Conservation (phyloP, 2,329 filamentous ascomycete species). For the Trichoderma citrinoviride region DNA sequence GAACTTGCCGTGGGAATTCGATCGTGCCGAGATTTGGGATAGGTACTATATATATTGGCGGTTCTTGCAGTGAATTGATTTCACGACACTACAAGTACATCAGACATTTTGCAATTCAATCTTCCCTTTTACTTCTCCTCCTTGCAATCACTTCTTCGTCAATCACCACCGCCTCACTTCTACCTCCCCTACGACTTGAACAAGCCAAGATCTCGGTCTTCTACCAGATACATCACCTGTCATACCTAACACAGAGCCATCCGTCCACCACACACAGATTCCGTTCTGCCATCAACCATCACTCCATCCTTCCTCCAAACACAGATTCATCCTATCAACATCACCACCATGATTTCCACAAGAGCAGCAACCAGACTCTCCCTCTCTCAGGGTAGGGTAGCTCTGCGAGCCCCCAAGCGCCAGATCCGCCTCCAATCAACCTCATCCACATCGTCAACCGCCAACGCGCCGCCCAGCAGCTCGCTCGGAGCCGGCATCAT, state of each 20-base stretch:
- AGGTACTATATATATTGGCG: background rate
- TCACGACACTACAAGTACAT: too few relatives aligned
- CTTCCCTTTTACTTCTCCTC: too few relatives aligned
- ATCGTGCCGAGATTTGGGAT: too few relatives aligned
- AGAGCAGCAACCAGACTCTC: conserved; percentile 15
- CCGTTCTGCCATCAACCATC: background rate
- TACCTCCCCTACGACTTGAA: too few relatives aligned
- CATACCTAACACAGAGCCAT: too few relatives aligned
- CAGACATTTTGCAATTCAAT: too few relatives aligned
- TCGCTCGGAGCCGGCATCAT: conserved; percentile 41
- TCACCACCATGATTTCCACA: conserved; percentile 11
- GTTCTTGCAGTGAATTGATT: too few relatives aligned
- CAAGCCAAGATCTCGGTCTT: too few relatives aligned
- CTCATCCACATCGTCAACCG: conserved; percentile 4
- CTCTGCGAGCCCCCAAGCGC: conserved; percentile 8
- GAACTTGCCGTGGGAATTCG: too few relatives aligned
- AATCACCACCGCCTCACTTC: too few relatives aligned
- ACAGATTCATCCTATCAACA: background rate
- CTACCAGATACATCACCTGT: too few relatives aligned
- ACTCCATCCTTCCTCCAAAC: background rate
- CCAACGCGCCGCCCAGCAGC: conserved; percentile 2
- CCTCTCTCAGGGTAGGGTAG: conserved; percentile 1
- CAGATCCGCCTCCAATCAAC: conserved; percentile 18
- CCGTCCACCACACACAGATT: background rate
- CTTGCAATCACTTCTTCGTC: too few relatives aligned